Evolutionary conservation across 495 filamentous ascomycete genomes (phyloP), one percentile per base, ranked within the genome.

Genomic region (Penicillium subrubescens): DNA sequence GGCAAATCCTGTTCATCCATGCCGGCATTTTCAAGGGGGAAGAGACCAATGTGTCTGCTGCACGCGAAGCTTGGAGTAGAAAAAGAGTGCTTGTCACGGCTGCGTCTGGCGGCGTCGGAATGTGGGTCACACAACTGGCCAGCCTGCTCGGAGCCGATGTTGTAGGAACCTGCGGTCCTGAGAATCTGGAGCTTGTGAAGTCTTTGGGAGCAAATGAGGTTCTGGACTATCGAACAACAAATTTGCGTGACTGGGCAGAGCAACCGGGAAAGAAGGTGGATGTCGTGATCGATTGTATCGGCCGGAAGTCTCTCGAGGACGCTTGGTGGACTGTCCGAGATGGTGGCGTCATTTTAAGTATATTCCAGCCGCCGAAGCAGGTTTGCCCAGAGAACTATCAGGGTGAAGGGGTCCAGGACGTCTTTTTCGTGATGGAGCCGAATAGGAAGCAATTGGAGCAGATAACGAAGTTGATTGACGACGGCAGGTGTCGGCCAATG

Each of bases 91-190:
- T 87, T 14, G 73, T 87, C 33, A 84, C 80, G 8, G 82, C 74
- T 50, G 85, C 85, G 15, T 68, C 81, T 6, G 78, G 86, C 2
- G 82, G 83, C 3, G 82, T 87, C 5, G 87, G 87, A 2, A 75
- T 81, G 34, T 88, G 84, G 86, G 71, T 81, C 15, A 75, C 84
- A 60, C 87, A 88, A 73, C 67, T 89, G 29, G 86, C 83, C 7
- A 73, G 63, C 35, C 57, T 79, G 29, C 73, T 79, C 0, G 82
- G 79, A 3, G 73, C 75, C 8, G 68, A 75, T 39, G 78, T 79
- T n/a, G 69, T 86, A 21, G 77, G 69, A 39, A 78, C 71, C 1
- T 74, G 76, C 34, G 78, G 82, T 8, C 25, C 77, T 5, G 70
- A 74, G n/a, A 83, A 81, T 69, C 66, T 70, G 0, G 73, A 73